phyloP scores from a whole-genome alignment of 495 filamentous ascomycete genomes.

The Tuber aestivum region DNA sequence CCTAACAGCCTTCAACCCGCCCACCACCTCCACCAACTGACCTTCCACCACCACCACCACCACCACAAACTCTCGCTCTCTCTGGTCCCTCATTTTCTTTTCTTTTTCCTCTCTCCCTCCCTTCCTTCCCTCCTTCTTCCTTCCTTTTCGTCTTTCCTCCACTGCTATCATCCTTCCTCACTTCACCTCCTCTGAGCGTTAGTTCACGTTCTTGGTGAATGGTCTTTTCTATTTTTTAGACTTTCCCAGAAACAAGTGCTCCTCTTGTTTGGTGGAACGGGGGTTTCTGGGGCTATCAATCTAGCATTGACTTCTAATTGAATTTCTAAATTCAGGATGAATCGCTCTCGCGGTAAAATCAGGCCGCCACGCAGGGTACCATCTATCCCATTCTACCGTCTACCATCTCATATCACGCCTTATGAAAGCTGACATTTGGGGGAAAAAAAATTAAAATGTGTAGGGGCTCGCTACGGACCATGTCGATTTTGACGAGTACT shows the following conservation, averaged over 20 bases:
- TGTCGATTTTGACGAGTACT: conserved; percentile 75
- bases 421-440: not conserved
- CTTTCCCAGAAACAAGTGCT: not conserved
- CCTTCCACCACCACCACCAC: not conserved
- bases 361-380: conserved; percentile 66
- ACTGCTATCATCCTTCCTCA: not conserved
- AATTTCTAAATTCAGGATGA: conserved; percentile 15
- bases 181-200: not conserved
- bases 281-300: not conserved
- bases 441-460: not conserved
- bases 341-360: conserved; percentile 54
- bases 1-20: not conserved
- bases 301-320: not conserved
- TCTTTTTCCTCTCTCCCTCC: not conserved
- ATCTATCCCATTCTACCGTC: conserved; percentile 22
- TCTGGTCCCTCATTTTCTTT: not conserved
- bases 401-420: conserved; percentile 8
- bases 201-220: not conserved
- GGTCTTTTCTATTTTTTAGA: not conserved
- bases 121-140: not conserved
- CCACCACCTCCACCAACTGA: not conserved
- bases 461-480: conserved; percentile 55
- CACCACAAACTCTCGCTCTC: not conserved
- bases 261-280: not conserved
- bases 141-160: not conserved